Conservation (phyloP, 768 basidiomycete species). For the Peribolospora baueri region DNA sequence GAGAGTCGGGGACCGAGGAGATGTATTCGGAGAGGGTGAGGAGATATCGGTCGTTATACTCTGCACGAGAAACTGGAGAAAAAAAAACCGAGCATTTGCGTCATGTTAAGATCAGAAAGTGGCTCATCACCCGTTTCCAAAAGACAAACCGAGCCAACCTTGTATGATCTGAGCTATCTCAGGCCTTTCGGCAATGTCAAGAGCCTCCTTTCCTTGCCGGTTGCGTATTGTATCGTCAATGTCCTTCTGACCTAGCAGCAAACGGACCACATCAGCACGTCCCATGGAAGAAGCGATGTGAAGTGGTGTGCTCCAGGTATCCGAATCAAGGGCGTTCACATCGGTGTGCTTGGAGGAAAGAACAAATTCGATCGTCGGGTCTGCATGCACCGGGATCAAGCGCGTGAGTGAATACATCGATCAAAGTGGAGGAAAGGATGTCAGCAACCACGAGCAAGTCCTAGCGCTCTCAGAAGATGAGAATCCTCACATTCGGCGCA, state of each 20-base stretch:
- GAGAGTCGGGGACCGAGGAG: conserved; percentile 33
- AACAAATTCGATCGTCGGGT: conserved; percentile 9
- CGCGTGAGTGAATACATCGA: conserved; percentile 9
- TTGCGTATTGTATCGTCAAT: conserved; percentile 60
- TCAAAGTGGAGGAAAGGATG: conserved; percentile 5
- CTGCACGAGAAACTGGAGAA: conserved; percentile 40
- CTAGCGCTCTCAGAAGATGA: background rate
- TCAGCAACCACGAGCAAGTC: too few species aligned
- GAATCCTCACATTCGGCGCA: conserved; percentile 6
- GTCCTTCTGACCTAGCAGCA: conserved; percentile 52
- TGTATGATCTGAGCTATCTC: conserved; percentile 44
- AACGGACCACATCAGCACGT: conserved; percentile 41
- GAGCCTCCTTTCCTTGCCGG: conserved; percentile 36
- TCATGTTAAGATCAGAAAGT: background rate
- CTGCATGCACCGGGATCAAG: conserved; percentile 3
- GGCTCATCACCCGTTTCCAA: conserved; percentile 7
- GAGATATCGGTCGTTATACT: conserved; percentile 12
- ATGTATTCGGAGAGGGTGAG: conserved; percentile 11
- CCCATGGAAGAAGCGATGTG: conserved; percentile 51
- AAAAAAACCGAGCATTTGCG: background rate
- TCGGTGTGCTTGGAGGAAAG: conserved; percentile 4
- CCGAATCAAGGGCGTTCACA: conserved; percentile 18
- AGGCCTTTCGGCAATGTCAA: conserved; percentile 46
- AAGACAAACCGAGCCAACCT: conserved; percentile 22
- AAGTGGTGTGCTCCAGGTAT: conserved; percentile 45